Conservation (phyloP, 345 rosid species). For the Brassica incana region DNA sequence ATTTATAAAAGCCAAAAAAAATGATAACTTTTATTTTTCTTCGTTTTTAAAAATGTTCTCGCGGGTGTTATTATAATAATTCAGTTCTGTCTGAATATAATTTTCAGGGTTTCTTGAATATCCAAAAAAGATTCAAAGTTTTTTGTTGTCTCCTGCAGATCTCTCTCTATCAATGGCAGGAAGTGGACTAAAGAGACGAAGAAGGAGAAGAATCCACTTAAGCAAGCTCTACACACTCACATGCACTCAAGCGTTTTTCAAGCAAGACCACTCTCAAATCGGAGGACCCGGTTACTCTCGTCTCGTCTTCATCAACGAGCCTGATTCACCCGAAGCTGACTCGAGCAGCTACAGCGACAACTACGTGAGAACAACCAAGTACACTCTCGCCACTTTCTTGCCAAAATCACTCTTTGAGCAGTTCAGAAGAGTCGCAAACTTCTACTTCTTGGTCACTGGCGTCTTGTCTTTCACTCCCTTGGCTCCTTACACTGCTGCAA, state of each 20-base stretch:
- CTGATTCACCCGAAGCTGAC: constrained; percentile 61
- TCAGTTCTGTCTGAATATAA: constrained; percentile 5
- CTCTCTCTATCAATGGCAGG: constrained; percentile 47
- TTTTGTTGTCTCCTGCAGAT: not conserved
- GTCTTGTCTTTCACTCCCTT: constrained; percentile 70
- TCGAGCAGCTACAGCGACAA: constrained; percentile 52
- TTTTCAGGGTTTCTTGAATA: not conserved
- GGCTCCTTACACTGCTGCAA: constrained; percentile 70
- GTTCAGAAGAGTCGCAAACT: constrained; percentile 93
- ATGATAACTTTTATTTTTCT: not conserved
- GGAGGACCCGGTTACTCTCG: constrained; percentile 89
- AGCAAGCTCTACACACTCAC: constrained; percentile 71
- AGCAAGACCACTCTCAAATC: constrained; percentile 73
- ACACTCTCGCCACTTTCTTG: constrained; percentile 70
- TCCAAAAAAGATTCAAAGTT: constrained; percentile 25
- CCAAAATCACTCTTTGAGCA: constrained; percentile 97
- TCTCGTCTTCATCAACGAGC: constrained; percentile 76
- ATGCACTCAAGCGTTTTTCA: constrained; percentile 56
- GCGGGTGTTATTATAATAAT: constrained; percentile 22
- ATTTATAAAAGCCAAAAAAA: not conserved
- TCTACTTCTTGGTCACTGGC: constrained; percentile 75
- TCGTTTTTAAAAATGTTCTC: constrained; percentile 32
- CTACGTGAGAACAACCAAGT: constrained; percentile 77
- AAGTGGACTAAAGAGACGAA: constrained; percentile 41
- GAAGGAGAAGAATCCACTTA: constrained; percentile 51